Evolutionary conservation across 2,329 filamentous ascomycete species (phyloP).

Genomic region (Microdochium trichocladiopsis): DNA sequence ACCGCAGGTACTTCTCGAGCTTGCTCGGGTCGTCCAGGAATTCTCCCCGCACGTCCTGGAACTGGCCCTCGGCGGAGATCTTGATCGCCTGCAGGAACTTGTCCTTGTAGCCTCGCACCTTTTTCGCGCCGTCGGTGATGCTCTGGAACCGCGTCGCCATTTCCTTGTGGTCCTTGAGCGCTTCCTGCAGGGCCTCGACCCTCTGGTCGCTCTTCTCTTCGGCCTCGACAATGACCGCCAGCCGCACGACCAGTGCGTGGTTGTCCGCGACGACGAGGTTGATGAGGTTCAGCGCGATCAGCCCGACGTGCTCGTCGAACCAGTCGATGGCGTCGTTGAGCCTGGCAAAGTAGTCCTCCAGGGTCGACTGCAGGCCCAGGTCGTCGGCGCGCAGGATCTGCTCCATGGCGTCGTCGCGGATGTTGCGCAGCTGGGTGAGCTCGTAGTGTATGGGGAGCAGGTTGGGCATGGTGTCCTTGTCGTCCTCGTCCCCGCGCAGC

Average conservation of each 20-base stretch:
- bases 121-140: constrained; percentile 88
- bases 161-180: constrained; percentile 91
- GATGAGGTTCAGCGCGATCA: constrained; percentile 84
- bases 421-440: constrained; percentile 84
- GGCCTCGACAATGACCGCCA: constrained; percentile 87
- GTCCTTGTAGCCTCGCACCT: constrained; percentile 91
- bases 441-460: constrained; percentile 85
- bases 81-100: constrained; percentile 83
- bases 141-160: constrained; percentile 90
- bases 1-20: constrained; percentile 82
- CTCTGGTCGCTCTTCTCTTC: constrained; percentile 96
- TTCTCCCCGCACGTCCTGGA: constrained; percentile 61
- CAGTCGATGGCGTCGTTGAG: constrained; percentile 84
- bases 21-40: constrained; percentile 79
- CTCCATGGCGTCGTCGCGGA: constrained; percentile 92
- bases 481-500: constrained; percentile 75
- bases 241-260: constrained; percentile 78
- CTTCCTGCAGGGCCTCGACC: constrained; percentile 85
- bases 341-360: constrained; percentile 83
- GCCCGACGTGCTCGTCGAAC: constrained; percentile 93
- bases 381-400: constrained; percentile 80
- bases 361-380: constrained; percentile 66
- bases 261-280: constrained; percentile 81
- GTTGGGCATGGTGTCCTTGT: constrained; percentile 87
- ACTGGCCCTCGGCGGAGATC: constrained; percentile 65